Percentiles rank a stretch among this genome's conserved stretches.
These are phyloP conservation scores for Athelia psychrophila DNA, from an alignment of 1,284 basidiomycete genomes.

Conservation along the genomic window DNA sequence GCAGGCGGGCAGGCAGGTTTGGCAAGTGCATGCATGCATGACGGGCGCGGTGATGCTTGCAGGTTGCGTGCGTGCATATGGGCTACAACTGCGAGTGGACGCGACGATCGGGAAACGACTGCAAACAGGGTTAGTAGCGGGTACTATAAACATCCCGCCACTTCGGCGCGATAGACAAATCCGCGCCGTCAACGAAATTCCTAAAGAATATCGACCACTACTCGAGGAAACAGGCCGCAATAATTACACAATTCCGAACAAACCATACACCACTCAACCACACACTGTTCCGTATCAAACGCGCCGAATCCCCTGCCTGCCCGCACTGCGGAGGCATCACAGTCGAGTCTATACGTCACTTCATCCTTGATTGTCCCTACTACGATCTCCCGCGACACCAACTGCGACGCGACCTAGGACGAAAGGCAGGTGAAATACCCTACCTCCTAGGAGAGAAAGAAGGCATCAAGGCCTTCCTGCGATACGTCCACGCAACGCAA, in stretches of 20 bases:
- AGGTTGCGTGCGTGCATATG: too few relatives aligned
- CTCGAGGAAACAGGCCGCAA: conserved; percentile 6
- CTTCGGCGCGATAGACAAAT: too few relatives aligned
- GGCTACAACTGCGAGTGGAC: too few relatives aligned
- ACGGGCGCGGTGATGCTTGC: too few relatives aligned
- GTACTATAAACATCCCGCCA: too few relatives aligned
- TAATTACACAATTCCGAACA: conserved; percentile 24
- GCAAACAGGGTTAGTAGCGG: too few relatives aligned
- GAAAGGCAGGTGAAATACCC: not conserved
- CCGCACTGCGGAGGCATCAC: conserved; percentile 9
- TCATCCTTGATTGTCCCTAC: conserved; percentile 17
- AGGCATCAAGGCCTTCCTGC: not conserved
- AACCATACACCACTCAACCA: conserved; percentile 21
- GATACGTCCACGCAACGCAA: conserved; percentile 2
- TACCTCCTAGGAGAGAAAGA: not conserved
- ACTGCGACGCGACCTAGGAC: not conserved
- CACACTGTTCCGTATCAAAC: conserved; percentile 18
- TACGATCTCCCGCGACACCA: not conserved
- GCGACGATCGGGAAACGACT: too few relatives aligned
- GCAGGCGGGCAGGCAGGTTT: too few relatives aligned
- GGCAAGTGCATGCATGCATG: too few relatives aligned
- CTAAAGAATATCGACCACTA: conserved; percentile 2
- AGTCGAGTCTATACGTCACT: conserved; percentile 20
- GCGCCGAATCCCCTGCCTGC: conserved; percentile 13
- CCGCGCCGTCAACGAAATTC: not conserved